phyloP scores from a whole-genome alignment of 257 asterid species.

The Jasminum sambac region DNA sequence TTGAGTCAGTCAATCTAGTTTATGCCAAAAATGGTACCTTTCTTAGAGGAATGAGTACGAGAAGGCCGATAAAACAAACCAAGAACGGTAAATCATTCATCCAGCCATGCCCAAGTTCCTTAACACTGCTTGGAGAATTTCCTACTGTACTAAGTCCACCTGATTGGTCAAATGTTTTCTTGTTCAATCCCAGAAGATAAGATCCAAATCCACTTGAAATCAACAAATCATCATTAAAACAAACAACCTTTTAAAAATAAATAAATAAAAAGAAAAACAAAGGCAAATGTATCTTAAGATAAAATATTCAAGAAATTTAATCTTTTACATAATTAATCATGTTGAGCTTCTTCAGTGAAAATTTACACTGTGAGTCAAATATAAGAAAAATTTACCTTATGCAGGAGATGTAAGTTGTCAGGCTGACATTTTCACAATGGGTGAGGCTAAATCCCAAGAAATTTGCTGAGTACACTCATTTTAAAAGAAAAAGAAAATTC shows the following conservation, averaged over 20 bases:
- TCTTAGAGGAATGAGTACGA: conserved; percentile 80
- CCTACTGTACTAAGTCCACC: conserved; percentile 62
- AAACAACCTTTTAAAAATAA: neutral
- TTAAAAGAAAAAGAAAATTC: too few species aligned
- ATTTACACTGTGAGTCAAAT: too few species aligned
- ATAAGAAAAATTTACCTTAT: too few species aligned
- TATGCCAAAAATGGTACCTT: conserved; percentile 47
- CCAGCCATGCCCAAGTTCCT: conserved; percentile 84
- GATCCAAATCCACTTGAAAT: conserved; percentile 96
- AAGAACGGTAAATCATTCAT: conserved; percentile 65
- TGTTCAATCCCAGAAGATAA: conserved; percentile 70
- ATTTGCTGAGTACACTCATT: too few species aligned
- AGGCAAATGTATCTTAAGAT: too few species aligned
- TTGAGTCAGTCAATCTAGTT: conserved; percentile 10
- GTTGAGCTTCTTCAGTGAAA: too few species aligned
- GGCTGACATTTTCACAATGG: too few species aligned
- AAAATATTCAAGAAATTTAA: too few species aligned
- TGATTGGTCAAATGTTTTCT: conserved; percentile 64
- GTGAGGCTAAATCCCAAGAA: too few species aligned
- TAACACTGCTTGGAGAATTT: conserved; percentile 61
- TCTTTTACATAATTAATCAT: too few species aligned
- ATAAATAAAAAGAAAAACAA: neutral
- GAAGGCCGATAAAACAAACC: conserved; percentile 79
- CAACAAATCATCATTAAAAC: neutral
- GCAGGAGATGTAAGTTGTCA: too few species aligned